A percentile compares a stretch with the other conserved stretches of the same genome.
These are phyloP conservation scores for Malus domestica DNA, from an alignment of 306 rosid species.

Conservation along the genomic window ASM211411v1 NC_041794.1:5628501-5629000, in stretches of 20 bases:
- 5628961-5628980: not conserved
- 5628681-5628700: not conserved
- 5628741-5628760: too few relatives aligned
- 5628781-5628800: not conserved
- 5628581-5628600: slow-evolving; percentile 35
- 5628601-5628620: not conserved
- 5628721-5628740: not conserved
- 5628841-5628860: not conserved
- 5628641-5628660: not conserved
- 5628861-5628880: not conserved
- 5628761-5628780: too few relatives aligned
- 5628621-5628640: not conserved
- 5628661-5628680: not conserved
- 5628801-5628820: too few relatives aligned
- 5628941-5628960: not conserved
- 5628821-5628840: not conserved
- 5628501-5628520: too few relatives aligned
- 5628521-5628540: too few relatives aligned
- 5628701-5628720: not conserved
- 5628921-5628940: not conserved
- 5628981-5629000: not conserved
- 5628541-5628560: slow-evolving; percentile 8
- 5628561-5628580: slow-evolving; percentile 96
- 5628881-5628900: not conserved
- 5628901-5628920: not conserved